A percentile compares a stretch with the other conserved stretches of the same genome.
These are phyloP conservation scores for Globisporangium yorkense DNA, from an alignment of 352 stramenopile species.

Conservation along the genomic window DNA sequence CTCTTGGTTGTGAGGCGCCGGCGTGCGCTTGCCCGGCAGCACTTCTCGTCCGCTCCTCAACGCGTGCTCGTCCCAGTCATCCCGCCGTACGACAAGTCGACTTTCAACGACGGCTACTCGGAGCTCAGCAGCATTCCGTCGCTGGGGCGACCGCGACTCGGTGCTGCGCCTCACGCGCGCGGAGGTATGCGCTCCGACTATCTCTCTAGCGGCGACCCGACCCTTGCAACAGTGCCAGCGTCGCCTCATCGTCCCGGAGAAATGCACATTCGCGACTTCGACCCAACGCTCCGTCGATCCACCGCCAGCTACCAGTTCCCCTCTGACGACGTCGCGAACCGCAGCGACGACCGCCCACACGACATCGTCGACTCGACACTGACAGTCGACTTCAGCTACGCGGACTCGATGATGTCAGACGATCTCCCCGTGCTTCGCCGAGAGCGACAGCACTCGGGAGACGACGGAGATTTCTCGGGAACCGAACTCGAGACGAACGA, in stretches of 20 bases:
- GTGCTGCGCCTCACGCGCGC: not conserved
- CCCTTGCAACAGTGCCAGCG: not conserved
- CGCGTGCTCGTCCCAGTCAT: not conserved
- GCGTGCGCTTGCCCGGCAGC: not conserved
- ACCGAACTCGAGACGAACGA: constrained; percentile 9
- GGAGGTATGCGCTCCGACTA: constrained; percentile 4
- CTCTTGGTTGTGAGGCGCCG: constrained; percentile 1
- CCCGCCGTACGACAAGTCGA: constrained; percentile 8
- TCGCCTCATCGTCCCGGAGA: constrained; percentile 1
- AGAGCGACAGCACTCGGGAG: not conserved
- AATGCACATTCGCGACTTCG: constrained; percentile 28
- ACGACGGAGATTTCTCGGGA: not conserved
- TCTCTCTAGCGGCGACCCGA: constrained; percentile 6
- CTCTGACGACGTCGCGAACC: not conserved
- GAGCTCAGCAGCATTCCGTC: constrained; percentile 2
- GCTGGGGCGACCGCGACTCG: constrained; percentile 4
- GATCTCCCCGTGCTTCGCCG: constrained; percentile 1
- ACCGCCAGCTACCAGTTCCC: constrained; percentile 19
- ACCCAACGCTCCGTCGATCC: constrained; percentile 14
- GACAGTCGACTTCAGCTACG: constrained; percentile 33
- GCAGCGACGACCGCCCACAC: not conserved
- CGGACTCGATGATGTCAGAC: constrained; percentile 1
- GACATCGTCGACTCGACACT: constrained; percentile 27
- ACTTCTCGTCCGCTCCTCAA: not conserved
- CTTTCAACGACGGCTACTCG: constrained; percentile 9